Evolutionary conservation across 2,329 filamentous ascomycete species (phyloP), one percentile per base, ranked within the genome.

Genomic region (Aspergillus fischeri): DNA sequence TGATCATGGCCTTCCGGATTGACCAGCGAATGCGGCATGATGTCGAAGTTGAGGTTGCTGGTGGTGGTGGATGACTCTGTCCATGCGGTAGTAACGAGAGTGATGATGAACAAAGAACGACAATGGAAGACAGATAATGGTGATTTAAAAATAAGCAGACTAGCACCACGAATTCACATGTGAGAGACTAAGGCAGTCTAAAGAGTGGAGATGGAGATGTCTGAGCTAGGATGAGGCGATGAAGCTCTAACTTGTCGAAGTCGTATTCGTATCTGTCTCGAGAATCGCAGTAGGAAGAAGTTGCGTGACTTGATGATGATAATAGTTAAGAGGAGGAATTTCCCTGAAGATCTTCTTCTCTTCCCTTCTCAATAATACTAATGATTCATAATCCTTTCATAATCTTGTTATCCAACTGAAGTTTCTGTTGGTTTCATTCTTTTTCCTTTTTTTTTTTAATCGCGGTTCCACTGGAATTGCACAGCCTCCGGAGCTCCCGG

Each of bases 401-500:
- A 7, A 27, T 27, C 25, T 27, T 27, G 7, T 17, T 7, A 17
- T 7, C 5, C 32, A 38, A 17, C 32, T 2, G 32, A 7, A 38
- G 14, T n/a, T 38, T 35, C 32, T 17, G 32, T 38, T 38, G 32
- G 11, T 41, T 48, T 47, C 24, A 14, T 21, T 54, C 21, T 14
- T 10, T 3, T 14, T 17, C 11, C 2, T 35, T 14, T 17, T 35
- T 17, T 17, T 32, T 11, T 35, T 35, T 35, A 6, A 17, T 35
- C 32, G 5, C 24, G 25, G 3, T 24, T 45, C 27, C 9, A 29
- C n/a, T n/a, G 28, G 29, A 45, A 65, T 59, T 60, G 54, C 63
- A 65, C 62, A 64, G 63, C 63, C 63, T 60, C 58, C 58, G 57
- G 57, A 42, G 51, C 41, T 25, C 10, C 58, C 61, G 59, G 58